Evolutionary conservation across 257 asterid genomes (phyloP).

Genomic region (Penstemon eatonii): DNA sequence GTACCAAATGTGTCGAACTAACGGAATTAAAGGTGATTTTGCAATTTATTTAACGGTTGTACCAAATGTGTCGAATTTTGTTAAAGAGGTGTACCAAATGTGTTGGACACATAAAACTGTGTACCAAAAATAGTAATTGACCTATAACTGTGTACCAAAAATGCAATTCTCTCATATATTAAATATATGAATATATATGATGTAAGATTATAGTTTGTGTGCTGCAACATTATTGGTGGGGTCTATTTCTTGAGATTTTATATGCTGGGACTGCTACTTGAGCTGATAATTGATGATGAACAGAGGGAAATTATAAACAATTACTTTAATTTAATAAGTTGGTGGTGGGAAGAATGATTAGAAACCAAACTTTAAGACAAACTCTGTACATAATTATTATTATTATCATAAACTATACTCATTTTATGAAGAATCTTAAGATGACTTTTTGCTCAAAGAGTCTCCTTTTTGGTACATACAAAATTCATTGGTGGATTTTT

Average conservation of each 20-base stretch:
- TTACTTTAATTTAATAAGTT: conserved; percentile 33
- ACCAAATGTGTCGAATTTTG: too few relatives aligned
- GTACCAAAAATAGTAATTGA: too few relatives aligned
- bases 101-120: too few relatives aligned
- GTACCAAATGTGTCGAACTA: too few relatives aligned
- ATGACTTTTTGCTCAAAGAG: conserved; percentile 18
- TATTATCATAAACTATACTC: conserved; percentile 27
- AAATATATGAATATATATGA: not conserved
- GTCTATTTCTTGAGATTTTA: conserved; percentile 20
- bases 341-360: conserved; percentile 71
- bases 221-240: conserved; percentile 42
- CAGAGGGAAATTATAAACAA: conserved; percentile 15
- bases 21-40: too few relatives aligned
- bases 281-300: conserved; percentile 47
- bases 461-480: conserved; percentile 3
- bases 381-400: conserved; percentile 22
- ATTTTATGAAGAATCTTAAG: conserved; percentile 35
- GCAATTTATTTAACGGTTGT: too few relatives aligned
- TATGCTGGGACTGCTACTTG: conserved; percentile 24
- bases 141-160: too few relatives aligned
- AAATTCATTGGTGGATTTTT: not conserved
- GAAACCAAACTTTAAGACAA: conserved; percentile 39
- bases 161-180: too few relatives aligned
- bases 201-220: conserved; percentile 21
- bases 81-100: too few relatives aligned